Evolutionary conservation across 2,329 filamentous ascomycete species (phyloP).

Genomic region (Spiromastix sp.): DNA sequence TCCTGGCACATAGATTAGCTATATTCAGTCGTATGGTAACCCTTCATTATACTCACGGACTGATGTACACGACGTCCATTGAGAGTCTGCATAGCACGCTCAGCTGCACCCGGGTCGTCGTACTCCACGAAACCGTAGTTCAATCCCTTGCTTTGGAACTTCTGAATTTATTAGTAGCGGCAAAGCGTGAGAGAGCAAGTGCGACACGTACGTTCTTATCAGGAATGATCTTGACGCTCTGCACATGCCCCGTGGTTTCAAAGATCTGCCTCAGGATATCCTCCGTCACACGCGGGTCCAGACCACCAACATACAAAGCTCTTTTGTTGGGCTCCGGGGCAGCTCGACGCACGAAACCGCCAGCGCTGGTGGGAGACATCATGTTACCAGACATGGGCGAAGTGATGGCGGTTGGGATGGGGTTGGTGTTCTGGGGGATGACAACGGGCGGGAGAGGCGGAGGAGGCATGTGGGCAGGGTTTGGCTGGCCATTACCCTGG

Average conservation of each 20-base stretch:
- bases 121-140: conserved; percentile 99
- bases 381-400: conserved; percentile 71
- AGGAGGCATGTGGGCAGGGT: conserved; percentile 72
- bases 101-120: conserved; percentile 91
- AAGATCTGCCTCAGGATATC: conserved; percentile 96
- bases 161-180: not conserved
- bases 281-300: conserved; percentile 91
- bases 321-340: conserved; percentile 98
- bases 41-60: conserved; percentile 53
- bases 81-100: conserved; percentile 92
- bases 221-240: conserved; percentile 98
- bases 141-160: conserved; percentile 72
- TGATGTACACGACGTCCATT: conserved; percentile 95
- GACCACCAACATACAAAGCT: conserved; percentile 86
- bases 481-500: conserved; percentile 58
- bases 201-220: conserved; percentile 84
- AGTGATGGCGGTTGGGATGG: conserved; percentile 83
- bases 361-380: conserved; percentile 76
- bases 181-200: conserved; percentile 1
- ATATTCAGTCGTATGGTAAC: not conserved
- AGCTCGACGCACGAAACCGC: conserved; percentile 73
- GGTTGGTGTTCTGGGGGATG: conserved; percentile 93
- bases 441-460: conserved; percentile 72
- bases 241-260: conserved; percentile 94
- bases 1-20: conserved; percentile 48